phyloP scores from a whole-genome alignment of 164 flowering plant species.

The Litsea cubeba region DNA sequence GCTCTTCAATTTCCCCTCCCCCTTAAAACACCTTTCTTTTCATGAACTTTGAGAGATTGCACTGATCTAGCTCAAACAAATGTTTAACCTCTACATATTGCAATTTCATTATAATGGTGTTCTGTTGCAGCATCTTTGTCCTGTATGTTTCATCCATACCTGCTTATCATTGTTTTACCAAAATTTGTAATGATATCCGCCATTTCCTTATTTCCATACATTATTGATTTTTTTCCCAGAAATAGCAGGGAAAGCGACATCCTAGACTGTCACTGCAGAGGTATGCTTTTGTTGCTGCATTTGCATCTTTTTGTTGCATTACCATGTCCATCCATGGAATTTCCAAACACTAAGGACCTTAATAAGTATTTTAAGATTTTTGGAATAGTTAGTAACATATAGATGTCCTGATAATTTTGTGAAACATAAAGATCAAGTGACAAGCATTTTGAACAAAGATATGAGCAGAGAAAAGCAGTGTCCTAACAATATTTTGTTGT shows the following conservation, averaged over 20 bases:
- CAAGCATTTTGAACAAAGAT: too few species aligned
- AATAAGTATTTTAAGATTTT: too few species aligned
- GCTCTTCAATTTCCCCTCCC: too few species aligned
- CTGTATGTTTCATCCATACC: not conserved
- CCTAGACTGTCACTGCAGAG: constrained; percentile 48
- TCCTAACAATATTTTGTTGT: too few species aligned
- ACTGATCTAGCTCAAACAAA: too few species aligned
- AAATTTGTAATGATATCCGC: not conserved
- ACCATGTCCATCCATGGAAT: not conserved
- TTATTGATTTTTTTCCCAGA: constrained; percentile 18
- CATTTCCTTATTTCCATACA: not conserved
- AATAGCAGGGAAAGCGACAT: constrained; percentile 33
- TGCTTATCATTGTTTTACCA: not conserved
- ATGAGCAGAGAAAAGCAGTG: too few species aligned
- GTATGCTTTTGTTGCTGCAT: constrained; percentile 19
- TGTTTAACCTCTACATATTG: not conserved
- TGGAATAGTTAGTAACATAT: too few species aligned
- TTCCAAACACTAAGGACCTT: not conserved
- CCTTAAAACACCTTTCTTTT: too few species aligned
- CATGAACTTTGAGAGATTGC: too few species aligned
- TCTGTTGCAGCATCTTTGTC: not conserved
- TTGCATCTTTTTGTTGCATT: not conserved
- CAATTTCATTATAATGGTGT: not conserved
- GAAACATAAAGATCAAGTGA: too few species aligned
- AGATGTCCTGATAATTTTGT: too few species aligned